These are phyloP conservation scores for Tetrapisispora namnaoensis DNA, from an alignment of 805 yeast species.

Conservation along the genomic window DNA sequence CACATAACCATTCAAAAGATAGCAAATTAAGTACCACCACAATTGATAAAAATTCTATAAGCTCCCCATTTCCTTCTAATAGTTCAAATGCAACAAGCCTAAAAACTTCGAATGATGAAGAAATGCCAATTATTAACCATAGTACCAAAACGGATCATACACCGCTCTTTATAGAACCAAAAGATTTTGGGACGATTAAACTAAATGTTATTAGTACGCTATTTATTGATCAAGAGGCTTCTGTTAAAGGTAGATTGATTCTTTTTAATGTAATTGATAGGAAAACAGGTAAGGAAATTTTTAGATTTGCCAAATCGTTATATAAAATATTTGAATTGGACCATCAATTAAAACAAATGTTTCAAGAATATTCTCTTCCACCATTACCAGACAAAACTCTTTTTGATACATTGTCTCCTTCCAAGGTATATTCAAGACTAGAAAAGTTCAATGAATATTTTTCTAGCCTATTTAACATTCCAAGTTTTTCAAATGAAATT, in stretches of 20 bases:
- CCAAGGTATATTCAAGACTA: conserved; percentile 53
- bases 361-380: conserved; percentile 42
- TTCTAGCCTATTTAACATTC: conserved; percentile 43
- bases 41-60: too few species aligned
- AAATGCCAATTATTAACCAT: neutral
- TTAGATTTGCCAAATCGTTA: conserved; percentile 60
- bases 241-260: conserved; percentile 48
- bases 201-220: conserved; percentile 43
- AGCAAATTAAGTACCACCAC: neutral
- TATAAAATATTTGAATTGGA: conserved; percentile 56
- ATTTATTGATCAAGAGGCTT: conserved; percentile 30
- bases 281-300: conserved; percentile 53
- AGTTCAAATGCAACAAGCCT: neutral
- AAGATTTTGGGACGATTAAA: conserved; percentile 42
- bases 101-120: neutral
- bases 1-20: neutral
- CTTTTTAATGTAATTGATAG: conserved; percentile 57
- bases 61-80: neutral
- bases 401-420: conserved; percentile 48
- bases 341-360: conserved; percentile 44
- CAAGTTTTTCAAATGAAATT: conserved; percentile 46
- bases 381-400: conserved; percentile 52
- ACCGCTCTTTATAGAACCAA: conserved; percentile 48
- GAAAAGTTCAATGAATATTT: conserved; percentile 50
- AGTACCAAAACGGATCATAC: conserved; percentile 25